Base-by-base conservation (phyloP, 1,139 yeast genomes). In the Saccharomyces hybrid region DNA sequence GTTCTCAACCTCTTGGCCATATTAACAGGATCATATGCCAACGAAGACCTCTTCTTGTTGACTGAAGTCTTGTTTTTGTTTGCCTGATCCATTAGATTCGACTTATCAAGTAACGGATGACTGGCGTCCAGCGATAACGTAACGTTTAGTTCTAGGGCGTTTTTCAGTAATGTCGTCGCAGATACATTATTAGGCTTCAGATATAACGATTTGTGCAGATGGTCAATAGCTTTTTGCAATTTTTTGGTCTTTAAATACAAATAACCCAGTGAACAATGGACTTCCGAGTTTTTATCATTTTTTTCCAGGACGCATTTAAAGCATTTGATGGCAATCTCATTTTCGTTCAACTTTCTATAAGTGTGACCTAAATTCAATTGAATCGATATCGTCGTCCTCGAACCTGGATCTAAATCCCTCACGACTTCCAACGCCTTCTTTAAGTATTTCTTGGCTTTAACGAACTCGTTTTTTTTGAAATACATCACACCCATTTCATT, bases 301-400 rank as follows among this genome's bases (percentile, higher is more conserved):
- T 86, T 76, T 58, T 82, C 82, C 44, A 87, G 70, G 4, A 93
- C 96, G 62, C 85, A 85, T 57, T 83, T 82, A 69, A 93, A 90
- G 65, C 88, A 86, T 46, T 77, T 79, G 47, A 90, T 75, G 0
- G 98, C 87, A 63, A 82, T 81, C 51, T 82, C 81, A 55, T 76
- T 81, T 54, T 80, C 78, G 52, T 82, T 83, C 54, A 83, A 71
- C 53, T 89, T 78, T 55, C 98, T 76, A 68, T 86, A 88, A 3
- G 93, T 96, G 70, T 91, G 98, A 0, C 97, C 99, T 57, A 93
- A 75, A 68, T 95, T 95, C 23, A 91, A 80, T 69, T 88, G 90
- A 38, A 95, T 87, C 2, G 97, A 86, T 0, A 86, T 75, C 88
- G 96, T 88, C 0, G 95, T 87, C 60, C 83, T 84, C 5, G 93